Percentiles rank a stretch among this genome's conserved stretches.
These are phyloP conservation scores for Trichosporon ovoides DNA, from an alignment of 1,284 basidiomycete species.

Conservation along the genomic window DNA sequence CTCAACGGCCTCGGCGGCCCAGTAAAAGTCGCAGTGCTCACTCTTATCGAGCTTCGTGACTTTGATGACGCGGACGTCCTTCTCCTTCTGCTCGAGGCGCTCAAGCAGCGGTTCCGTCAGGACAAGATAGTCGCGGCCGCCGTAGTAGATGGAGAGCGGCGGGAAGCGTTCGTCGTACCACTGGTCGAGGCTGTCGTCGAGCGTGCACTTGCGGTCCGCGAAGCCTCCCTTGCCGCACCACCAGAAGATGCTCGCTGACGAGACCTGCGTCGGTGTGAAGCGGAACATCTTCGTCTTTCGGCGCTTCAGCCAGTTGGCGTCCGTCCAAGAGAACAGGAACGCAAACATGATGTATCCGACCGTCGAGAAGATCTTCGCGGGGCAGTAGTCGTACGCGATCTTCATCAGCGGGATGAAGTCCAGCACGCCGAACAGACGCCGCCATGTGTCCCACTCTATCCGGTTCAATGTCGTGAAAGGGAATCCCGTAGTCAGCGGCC, in stretches of 20 bases:
- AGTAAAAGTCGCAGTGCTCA: conserved; percentile 54
- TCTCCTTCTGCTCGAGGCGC: conserved; percentile 51
- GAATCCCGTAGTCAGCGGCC: conserved; percentile 57
- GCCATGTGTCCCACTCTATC: conserved; percentile 57
- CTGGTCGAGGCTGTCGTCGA: conserved; percentile 53
- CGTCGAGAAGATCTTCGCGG: conserved; percentile 50
- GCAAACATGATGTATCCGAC: conserved; percentile 56
- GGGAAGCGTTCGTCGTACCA: conserved; percentile 59
- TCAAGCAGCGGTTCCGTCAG: conserved; percentile 53
- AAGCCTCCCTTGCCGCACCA: conserved; percentile 61
- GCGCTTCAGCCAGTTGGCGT: conserved; percentile 57
- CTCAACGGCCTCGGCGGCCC: conserved; percentile 59
- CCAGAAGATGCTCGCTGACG: conserved; percentile 55
- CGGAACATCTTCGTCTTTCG: conserved; percentile 61
- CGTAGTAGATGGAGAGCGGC: conserved; percentile 56
- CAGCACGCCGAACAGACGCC: conserved; percentile 56
- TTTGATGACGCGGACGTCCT: conserved; percentile 54
- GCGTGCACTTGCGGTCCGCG: conserved; percentile 55
- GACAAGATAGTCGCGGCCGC: conserved; percentile 54
- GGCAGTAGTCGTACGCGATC: conserved; percentile 57
- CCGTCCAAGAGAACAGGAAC: conserved; percentile 58
- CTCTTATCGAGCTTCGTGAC: conserved; percentile 53
- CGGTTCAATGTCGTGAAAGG: conserved; percentile 55
- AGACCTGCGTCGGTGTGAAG: conserved; percentile 60
- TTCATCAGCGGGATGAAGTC: conserved; percentile 62